Evolutionary conservation across 495 filamentous ascomycete genomes (phyloP).

Genomic region (Hypoxylon cercidicola): DNA sequence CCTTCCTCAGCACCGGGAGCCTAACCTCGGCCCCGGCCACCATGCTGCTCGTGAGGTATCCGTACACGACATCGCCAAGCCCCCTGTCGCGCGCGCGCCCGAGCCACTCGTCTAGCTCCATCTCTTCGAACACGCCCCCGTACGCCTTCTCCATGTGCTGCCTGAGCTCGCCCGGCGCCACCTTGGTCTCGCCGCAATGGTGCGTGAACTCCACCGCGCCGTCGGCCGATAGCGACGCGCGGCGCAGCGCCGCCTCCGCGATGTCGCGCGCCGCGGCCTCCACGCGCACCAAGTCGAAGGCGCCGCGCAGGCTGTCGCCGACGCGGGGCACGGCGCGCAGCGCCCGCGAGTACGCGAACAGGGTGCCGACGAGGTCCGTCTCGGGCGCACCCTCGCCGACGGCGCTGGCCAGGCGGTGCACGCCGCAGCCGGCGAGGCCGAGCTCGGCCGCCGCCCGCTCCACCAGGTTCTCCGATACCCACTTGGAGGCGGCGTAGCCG

Average conservation of each 20-base stretch:
- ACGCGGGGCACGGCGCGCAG: conserved; percentile 2
- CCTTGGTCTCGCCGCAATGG: background rate
- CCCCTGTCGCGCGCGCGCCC: too few species aligned
- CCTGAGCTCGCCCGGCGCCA: background rate
- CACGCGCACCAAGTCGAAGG: too few species aligned
- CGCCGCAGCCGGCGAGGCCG: too few species aligned
- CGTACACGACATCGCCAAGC: too few species aligned
- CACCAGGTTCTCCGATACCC: background rate
- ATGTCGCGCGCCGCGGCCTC: background rate
- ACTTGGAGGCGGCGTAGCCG: background rate
- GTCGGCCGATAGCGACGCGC: background rate
- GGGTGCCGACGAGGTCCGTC: conserved; percentile 17
- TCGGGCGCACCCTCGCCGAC: conserved; percentile 24
- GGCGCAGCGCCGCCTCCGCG: background rate
- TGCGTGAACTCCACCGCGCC: background rate
- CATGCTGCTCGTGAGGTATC: too few species aligned
- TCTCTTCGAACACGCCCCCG: too few species aligned
- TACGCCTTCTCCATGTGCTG: background rate
- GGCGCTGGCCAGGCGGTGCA: conserved; percentile 22
- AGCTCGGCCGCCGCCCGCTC: background rate
- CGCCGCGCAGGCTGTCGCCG: too few species aligned
- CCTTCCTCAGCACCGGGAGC: too few species aligned
- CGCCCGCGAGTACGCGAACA: background rate
- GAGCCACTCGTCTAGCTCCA: too few species aligned
- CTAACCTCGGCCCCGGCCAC: too few species aligned